phyloP scores from a whole-genome alignment of 23 red algal species.

The Pyropia haitanensis region DNA sequence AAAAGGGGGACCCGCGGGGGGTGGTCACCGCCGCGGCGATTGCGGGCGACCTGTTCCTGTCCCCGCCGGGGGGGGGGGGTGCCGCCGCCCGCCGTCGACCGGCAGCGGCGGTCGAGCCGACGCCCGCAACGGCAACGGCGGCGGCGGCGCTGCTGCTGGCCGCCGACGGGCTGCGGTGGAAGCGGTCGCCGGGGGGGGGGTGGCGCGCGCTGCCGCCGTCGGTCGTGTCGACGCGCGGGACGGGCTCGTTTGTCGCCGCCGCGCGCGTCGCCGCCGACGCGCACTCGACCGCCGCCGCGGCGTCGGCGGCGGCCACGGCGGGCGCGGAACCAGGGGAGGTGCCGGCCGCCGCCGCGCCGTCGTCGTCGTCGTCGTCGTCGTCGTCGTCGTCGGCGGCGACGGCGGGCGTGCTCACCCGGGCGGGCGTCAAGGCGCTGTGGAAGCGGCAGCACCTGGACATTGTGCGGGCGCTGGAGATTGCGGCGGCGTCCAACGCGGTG shows the following conservation, averaged over 20 bases:
- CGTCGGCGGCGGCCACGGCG: not conserved
- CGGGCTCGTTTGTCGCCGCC: slow-evolving; percentile 18
- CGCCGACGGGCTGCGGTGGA: slow-evolving; percentile 32
- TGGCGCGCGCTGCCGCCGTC: slow-evolving; percentile 52
- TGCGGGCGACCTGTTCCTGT: too few relatives aligned
- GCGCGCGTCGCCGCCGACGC: slow-evolving; percentile 1
- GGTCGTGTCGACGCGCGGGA: slow-evolving; percentile 21
- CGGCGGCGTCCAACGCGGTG: slow-evolving; percentile 13
- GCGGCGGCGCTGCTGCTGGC: slow-evolving; percentile 31
- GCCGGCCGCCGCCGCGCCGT: too few relatives aligned
- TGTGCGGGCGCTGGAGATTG: slow-evolving; percentile 35
- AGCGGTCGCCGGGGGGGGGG: slow-evolving; percentile 36
- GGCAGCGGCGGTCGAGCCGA: too few relatives aligned
- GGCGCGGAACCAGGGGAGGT: not conserved
- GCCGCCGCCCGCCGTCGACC: too few relatives aligned
- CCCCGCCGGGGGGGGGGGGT: too few relatives aligned
- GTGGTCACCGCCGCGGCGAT: too few relatives aligned
- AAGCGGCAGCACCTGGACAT: slow-evolving; percentile 48
- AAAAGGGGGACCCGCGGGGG: too few relatives aligned
- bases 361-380: too few relatives aligned
- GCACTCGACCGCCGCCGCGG: slow-evolving; percentile 21
- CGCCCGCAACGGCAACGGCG: slow-evolving; percentile 19
- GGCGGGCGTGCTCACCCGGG: too few relatives aligned
- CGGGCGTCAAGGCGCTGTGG: slow-evolving; percentile 7
- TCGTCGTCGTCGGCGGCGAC: not conserved